phyloP scores from a whole-genome alignment of 169 alveolate genomes.

The Besnoitia besnoiti region DNA sequence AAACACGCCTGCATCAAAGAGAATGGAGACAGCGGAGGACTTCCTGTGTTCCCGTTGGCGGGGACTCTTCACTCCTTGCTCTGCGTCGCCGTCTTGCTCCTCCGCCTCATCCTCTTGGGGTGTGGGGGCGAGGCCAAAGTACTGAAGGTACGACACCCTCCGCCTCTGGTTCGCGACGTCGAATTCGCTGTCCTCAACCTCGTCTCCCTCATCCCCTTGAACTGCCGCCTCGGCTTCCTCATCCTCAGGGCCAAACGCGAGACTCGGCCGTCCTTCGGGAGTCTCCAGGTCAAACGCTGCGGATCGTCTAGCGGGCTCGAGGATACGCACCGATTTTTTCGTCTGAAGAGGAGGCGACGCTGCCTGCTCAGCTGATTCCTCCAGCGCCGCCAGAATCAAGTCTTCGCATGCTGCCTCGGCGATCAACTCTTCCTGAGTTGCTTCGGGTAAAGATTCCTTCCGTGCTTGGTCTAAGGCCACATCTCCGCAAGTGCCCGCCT shows the following conservation, averaged over 20 bases:
- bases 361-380: too few species aligned
- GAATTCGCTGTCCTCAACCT: neutral
- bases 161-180: constrained; percentile 4
- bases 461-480: too few species aligned
- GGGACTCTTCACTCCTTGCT: neutral
- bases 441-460: too few species aligned
- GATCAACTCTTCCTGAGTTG: too few species aligned
- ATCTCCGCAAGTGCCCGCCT: too few species aligned
- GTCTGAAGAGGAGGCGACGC: too few species aligned
- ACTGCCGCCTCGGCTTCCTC: neutral
- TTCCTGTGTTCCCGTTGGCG: neutral
- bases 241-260: neutral
- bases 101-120: neutral
- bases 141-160: neutral
- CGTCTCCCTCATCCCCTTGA: neutral
- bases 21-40: neutral
- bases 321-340: too few species aligned
- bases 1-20: constrained; percentile 9
- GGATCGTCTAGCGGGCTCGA: too few species aligned
- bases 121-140: neutral
- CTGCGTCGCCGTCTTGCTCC: neutral
- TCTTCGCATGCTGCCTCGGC: too few species aligned
- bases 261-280: too few species aligned
- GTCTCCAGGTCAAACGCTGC: too few species aligned
- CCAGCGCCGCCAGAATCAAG: too few species aligned